Percentiles rank a stretch among this genome's conserved stretches.
phyloP scores from a whole-genome alignment of 805 yeast species.

The Candida pseudoglaebosa region DNA sequence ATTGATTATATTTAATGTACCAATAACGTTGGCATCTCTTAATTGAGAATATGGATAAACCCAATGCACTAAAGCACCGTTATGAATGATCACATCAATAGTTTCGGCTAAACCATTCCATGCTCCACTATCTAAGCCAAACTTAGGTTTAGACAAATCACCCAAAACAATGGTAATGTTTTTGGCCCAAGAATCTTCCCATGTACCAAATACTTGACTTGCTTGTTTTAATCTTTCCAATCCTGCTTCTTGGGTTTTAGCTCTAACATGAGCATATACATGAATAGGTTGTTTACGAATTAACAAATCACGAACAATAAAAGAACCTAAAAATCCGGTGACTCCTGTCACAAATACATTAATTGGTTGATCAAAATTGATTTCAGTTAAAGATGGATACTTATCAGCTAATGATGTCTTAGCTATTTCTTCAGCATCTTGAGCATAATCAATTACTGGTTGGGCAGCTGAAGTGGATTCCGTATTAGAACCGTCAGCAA shows the following conservation, averaged over 20 bases:
- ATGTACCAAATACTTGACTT: slow-evolving; percentile 77
- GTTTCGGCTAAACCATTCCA: slow-evolving; percentile 58
- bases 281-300: slow-evolving; percentile 51
- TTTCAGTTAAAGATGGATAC: slow-evolving; percentile 42
- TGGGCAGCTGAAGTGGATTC: slow-evolving; percentile 16
- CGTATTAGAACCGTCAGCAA: slow-evolving; percentile 25
- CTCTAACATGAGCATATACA: slow-evolving; percentile 89
- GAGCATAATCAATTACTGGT: slow-evolving; percentile 49
- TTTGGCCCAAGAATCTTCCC: slow-evolving; percentile 58
- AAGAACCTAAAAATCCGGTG: slow-evolving; percentile 95
- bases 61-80: slow-evolving; percentile 99
- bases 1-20: slow-evolving; percentile 80
- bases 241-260: slow-evolving; percentile 63
- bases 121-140: slow-evolving; percentile 57
- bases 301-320: slow-evolving; percentile 73
- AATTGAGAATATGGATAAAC: slow-evolving; percentile 89
- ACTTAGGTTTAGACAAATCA: slow-evolving; percentile 65
- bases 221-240: slow-evolving; percentile 71
- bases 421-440: slow-evolving; percentile 64
- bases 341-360: slow-evolving; percentile 89
- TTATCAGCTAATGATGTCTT: slow-evolving; percentile 35
- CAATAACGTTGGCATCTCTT: slow-evolving; percentile 88
- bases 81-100: slow-evolving; percentile 85
- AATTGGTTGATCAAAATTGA: slow-evolving; percentile 31
- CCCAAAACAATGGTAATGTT: slow-evolving; percentile 76